Base-by-base conservation (phyloP, 1,284 basidiomycete genomes). In the Xerocomus nothofagi region DNA sequence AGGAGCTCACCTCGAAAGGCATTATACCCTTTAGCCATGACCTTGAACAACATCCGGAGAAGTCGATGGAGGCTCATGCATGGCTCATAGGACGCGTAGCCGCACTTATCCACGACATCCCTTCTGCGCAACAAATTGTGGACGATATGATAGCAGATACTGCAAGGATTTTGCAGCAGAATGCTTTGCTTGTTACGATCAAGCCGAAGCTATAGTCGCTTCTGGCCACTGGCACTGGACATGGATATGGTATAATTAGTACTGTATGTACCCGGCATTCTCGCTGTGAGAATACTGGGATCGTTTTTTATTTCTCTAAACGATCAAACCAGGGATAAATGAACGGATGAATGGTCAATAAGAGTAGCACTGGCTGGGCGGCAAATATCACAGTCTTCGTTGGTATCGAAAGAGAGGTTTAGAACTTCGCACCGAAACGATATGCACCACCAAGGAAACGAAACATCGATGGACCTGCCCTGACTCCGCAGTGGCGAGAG, bases 1-100 rank as follows among this genome's bases (percentile, higher is more conserved):
- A 85, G 69, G 78, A 82, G 55, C 76, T 93, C 39, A 90, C 86
- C 0, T 75, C 81, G 2, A 78, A 86, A 69, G 92, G 93, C 31
- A 80, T 91, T 56, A 70, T 95, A 50, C 92, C 92, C 9, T 75
- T 80, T 55, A 73, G 82, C 26, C 71, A 80, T 9, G 91, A 94
- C 56, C 62, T 92, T 20, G 75, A 86, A 69, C 77, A 81, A 60
- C 83, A 88, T 63, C 90, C 91, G 1, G 87, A 91, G 62, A 90
- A 84, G 63, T 82, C 78, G 3, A 57, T 79, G 6, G 62, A 77
- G 58, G 74, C 73, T 47, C 69, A 73, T 10, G 67, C 80, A 34
- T 92, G 86, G 84, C 74, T 92, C 39, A 91, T 93, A 72, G 91
- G 91, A 32, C 79, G 81, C 45, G 89, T 92, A 15, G 79, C 88